A percentile compares a stretch with the other conserved stretches of the same genome.
These are phyloP conservation scores for Ensete glaucum DNA, from an alignment of 176 grass and related monocot genomes.

Conservation along the genomic window DNA sequence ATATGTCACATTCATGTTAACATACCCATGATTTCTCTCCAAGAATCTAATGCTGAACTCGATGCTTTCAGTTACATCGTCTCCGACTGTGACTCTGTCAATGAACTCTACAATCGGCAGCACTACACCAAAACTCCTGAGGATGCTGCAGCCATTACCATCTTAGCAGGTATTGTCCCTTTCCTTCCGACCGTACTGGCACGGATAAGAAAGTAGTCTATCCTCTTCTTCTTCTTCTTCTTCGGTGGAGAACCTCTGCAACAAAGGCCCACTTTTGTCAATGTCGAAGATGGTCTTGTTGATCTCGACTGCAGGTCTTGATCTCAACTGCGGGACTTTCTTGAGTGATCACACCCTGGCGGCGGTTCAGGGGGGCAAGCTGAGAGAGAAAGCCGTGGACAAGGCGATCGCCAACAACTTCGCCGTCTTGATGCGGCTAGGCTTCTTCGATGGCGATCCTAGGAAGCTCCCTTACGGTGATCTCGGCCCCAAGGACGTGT, in stretches of 20 bases:
- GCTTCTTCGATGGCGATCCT: conserved; percentile 71
- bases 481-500: conserved; percentile 35
- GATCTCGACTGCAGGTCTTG: conserved; percentile 35
- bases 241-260: too few relatives aligned
- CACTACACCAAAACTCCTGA: conserved; percentile 39
- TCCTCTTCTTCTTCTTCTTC: too few relatives aligned
- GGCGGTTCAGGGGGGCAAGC: conserved; percentile 28
- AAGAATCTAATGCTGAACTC: neutral
- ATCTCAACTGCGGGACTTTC: conserved; percentile 54
- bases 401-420: conserved; percentile 54
- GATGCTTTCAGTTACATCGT: conserved; percentile 37
- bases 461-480: conserved; percentile 28
- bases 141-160: conserved; percentile 44
- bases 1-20: too few relatives aligned
- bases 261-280: too few relatives aligned
- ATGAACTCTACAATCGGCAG: conserved; percentile 31
- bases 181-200: too few relatives aligned
- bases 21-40: neutral
- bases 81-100: conserved; percentile 69
- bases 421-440: conserved; percentile 44
- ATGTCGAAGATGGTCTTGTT: too few relatives aligned
- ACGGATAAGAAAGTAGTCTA: too few relatives aligned
- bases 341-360: conserved; percentile 27
- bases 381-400: conserved; percentile 45
- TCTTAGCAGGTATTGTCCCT: conserved; percentile 42